These are phyloP conservation scores for Suhomyces panamericanus DNA, from an alignment of 1,139 yeast genomes.

Conservation along the genomic window DNA sequence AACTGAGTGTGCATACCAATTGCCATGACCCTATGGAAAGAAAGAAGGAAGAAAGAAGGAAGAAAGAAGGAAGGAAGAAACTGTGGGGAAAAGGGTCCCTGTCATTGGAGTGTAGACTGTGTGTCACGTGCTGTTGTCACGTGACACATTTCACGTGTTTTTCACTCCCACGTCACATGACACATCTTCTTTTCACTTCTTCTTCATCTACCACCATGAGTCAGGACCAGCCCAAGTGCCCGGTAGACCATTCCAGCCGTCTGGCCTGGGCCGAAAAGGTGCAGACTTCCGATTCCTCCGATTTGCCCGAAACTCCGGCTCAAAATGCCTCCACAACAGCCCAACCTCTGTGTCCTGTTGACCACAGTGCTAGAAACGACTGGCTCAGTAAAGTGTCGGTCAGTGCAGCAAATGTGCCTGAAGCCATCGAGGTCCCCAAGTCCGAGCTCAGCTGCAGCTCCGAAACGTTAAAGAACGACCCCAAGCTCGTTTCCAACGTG, in stretches of 20 bases:
- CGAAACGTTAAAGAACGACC: slow-evolving; percentile 6
- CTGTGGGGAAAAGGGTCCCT: too few species aligned
- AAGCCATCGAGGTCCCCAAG: slow-evolving; percentile 39
- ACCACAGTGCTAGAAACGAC: slow-evolving; percentile 22
- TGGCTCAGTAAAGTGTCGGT: slow-evolving; percentile 32
- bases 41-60: too few species aligned
- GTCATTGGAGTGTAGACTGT: too few species aligned
- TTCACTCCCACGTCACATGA: too few species aligned
- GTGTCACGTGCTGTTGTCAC: too few species aligned
- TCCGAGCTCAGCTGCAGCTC: slow-evolving; percentile 40
- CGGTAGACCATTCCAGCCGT: slow-evolving; percentile 65
- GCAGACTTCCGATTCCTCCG: not conserved
- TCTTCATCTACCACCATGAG: slow-evolving; percentile 1
- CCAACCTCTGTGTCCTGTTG: slow-evolving; percentile 30
- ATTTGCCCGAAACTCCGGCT: not conserved
- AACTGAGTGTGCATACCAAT: too few species aligned
- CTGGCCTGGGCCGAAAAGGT: slow-evolving; percentile 49
- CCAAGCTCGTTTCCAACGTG: slow-evolving; percentile 20
- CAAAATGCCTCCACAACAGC: slow-evolving; percentile 1
- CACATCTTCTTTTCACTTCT: not conserved
- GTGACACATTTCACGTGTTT: too few species aligned
- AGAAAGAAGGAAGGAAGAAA: too few species aligned
- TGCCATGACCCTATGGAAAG: too few species aligned
- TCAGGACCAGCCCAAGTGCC: slow-evolving; percentile 50
- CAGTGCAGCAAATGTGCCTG: slow-evolving; percentile 28